Evolutionary conservation across 2,329 filamentous ascomycete genomes (phyloP).

Genomic region (Sporothrix dimorphospora): DNA sequence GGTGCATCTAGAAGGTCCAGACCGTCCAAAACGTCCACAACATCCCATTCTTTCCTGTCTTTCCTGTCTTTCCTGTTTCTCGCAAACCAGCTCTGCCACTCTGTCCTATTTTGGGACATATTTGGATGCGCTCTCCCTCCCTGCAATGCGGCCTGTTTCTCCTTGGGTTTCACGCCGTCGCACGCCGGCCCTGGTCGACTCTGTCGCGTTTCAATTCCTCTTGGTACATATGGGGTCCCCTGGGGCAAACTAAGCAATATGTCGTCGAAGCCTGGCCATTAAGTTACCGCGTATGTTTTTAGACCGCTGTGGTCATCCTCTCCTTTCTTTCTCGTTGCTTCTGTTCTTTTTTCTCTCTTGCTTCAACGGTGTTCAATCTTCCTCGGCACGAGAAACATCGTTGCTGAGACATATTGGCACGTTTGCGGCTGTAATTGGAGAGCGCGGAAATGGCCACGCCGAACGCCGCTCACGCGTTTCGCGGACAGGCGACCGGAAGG

Average conservation of each 20-base stretch:
- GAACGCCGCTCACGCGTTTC: constrained; percentile 7
- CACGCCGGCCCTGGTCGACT: neutral
- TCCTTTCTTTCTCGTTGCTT: neutral
- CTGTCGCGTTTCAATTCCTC: constrained; percentile 20
- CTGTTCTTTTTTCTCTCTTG: neutral
- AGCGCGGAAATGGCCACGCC: neutral
- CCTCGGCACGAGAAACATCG: neutral
- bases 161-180: constrained; percentile 14
- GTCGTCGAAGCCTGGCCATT: neutral
- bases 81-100: neutral
- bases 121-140: neutral
- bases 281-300: neutral
- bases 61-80: neutral
- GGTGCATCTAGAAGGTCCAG: constrained; percentile 20
- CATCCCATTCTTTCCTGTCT: neutral
- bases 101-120: constrained; percentile 15
- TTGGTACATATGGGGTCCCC: neutral
- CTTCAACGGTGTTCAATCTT: neutral
- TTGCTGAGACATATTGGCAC: neutral
- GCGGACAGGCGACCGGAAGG: neutral
- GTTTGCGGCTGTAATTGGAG: neutral
- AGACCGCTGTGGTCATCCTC: neutral
- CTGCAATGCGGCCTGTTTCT: neutral
- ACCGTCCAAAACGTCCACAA: neutral
- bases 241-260: neutral